Conservation (phyloP, 148 eudicot genomes). For the Cornus controversa region DNA sequence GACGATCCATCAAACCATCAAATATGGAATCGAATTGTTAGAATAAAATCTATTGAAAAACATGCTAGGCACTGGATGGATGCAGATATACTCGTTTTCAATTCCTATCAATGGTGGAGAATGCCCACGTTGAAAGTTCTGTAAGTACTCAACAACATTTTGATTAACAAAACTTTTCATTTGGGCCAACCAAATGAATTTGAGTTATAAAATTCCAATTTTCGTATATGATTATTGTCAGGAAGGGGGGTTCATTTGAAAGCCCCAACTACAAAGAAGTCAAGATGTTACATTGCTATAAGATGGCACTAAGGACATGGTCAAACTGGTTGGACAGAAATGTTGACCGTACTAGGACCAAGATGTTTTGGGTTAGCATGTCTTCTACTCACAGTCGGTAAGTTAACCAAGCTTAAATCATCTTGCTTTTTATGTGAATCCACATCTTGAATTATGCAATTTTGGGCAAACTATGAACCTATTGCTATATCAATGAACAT, state of each 20-base stretch:
- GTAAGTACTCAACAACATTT: slow-evolving; percentile 11
- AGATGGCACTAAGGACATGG: slow-evolving; percentile 10
- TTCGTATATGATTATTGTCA: neutral
- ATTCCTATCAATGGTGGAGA: slow-evolving; percentile 9
- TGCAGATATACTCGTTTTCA: slow-evolving; percentile 15
- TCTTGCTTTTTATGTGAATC: neutral
- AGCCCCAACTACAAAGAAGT: neutral
- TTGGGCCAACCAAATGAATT: neutral
- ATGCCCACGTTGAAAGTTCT: slow-evolving; percentile 6
- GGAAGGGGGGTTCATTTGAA: slow-evolving; percentile 17
- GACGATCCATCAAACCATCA: slow-evolving; percentile 6
- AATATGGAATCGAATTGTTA: neutral
- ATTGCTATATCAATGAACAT: too few relatives aligned
- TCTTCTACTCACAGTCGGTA: slow-evolving; percentile 11
- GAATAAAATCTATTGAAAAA: slow-evolving; percentile 11
- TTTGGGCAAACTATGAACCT: too few relatives aligned
- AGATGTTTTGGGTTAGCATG: slow-evolving; percentile 5
- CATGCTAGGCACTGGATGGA: slow-evolving; percentile 17
- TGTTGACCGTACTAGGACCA: neutral
- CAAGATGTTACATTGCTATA: neutral
- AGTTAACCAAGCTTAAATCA: neutral
- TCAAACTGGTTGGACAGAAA: slow-evolving; percentile 6
- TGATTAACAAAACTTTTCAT: neutral
- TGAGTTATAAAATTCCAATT: neutral
- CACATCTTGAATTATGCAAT: neutral